A percentile compares a stretch with the other conserved stretches of the same genome.
Evolutionary conservation across 1,284 basidiomycete genomes (phyloP).

Genomic region (Ceratobasidium sp.): DNA sequence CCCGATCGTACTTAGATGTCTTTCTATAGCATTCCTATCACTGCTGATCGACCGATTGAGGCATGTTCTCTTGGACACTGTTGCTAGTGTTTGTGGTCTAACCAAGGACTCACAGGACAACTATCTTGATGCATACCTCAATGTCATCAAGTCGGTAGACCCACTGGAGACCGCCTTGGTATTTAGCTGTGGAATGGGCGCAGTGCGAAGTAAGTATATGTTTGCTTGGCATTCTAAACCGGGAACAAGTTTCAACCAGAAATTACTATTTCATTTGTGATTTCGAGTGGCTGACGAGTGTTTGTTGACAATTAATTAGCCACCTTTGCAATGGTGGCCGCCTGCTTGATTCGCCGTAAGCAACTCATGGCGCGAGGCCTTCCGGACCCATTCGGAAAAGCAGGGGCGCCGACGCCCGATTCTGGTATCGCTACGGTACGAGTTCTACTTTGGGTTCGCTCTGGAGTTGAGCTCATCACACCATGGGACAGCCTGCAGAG

Average conservation of each 20-base stretch:
- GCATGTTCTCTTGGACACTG: conserved; percentile 51
- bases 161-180: conserved; percentile 84
- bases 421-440: conserved; percentile 34
- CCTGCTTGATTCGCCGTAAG: conserved; percentile 84
- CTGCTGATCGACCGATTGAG: conserved; percentile 86
- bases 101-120: conserved; percentile 66
- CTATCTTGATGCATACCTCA: conserved; percentile 92
- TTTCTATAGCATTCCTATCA: conserved; percentile 83
- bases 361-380: conserved; percentile 81
- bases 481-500: conserved; percentile 44
- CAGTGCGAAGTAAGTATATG: conserved; percentile 69
- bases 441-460: conserved; percentile 33
- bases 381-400: conserved; percentile 76
- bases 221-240: background rate
- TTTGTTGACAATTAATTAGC: conserved; percentile 52
- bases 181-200: conserved; percentile 97
- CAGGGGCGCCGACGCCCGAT: conserved; percentile 60
- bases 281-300: background rate
- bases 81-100: background rate
- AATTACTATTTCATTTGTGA: background rate
- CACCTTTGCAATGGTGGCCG: conserved; percentile 97
- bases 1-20: background rate
- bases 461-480: background rate
- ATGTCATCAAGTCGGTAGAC: conserved; percentile 81
- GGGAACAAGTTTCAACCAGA: background rate